Percentiles rank a stretch among this genome's conserved stretches.
phyloP scores from a whole-genome alignment of 73 alveolate genomes.

The Uronychia binucleata region DNA sequence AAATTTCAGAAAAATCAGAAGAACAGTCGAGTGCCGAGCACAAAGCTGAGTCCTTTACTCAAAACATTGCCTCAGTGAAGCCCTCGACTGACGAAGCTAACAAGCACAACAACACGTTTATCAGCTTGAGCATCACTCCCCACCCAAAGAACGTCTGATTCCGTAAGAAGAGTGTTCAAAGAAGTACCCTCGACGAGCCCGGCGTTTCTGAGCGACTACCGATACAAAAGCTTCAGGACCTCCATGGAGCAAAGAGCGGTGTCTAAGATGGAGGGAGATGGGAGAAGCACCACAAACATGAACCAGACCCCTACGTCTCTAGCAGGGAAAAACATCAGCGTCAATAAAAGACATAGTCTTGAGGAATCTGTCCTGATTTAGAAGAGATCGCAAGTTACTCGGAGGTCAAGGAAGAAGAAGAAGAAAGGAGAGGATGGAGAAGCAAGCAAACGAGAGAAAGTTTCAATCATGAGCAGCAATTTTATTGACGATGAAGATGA shows the following conservation, averaged over 20 bases:
- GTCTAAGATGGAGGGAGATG: neutral
- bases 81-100: neutral
- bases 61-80: neutral
- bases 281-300: neutral
- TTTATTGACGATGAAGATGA: neutral
- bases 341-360: neutral
- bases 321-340: neutral
- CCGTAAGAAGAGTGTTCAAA: neutral
- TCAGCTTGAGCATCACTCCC: neutral
- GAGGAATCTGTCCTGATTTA: neutral
- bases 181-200: neutral
- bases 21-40: neutral
- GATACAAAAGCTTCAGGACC: neutral
- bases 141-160: neutral
- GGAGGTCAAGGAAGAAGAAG: neutral
- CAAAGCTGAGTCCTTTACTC: neutral
- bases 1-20: neutral
- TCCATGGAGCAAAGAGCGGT: neutral
- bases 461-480: neutral
- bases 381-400: neutral
- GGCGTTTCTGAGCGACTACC: neutral
- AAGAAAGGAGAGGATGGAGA: neutral
- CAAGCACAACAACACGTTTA: neutral
- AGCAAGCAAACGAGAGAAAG: neutral
- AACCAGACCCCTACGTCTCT: neutral